Conservation (phyloP, 257 asterid species). For the Solanum habrochaites region DNA sequence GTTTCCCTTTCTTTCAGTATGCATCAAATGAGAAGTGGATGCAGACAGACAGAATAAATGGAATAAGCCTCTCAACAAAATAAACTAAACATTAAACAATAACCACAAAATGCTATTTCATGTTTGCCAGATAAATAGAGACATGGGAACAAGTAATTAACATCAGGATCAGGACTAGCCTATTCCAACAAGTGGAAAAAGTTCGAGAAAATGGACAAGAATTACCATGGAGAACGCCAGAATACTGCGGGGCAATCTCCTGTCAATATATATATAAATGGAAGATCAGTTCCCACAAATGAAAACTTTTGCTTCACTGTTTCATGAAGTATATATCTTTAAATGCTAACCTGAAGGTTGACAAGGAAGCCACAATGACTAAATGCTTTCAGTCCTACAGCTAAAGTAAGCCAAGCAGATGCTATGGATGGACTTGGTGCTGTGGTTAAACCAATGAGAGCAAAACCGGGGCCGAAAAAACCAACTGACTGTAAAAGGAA, state of each 20-base stretch:
- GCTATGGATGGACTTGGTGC: constrained; percentile 69
- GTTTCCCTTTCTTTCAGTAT: not conserved
- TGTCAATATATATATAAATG: constrained; percentile 19
- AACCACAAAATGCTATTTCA: not conserved
- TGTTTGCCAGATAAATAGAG: not conserved
- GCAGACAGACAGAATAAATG: not conserved
- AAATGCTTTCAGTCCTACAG: constrained; percentile 91
- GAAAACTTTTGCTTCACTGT: constrained; percentile 1
- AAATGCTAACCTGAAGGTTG: constrained; percentile 69
- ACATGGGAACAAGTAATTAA: not conserved
- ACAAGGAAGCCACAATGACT: constrained; percentile 98
- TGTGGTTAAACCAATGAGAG: constrained; percentile 70
- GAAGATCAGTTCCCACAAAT: constrained; percentile 8
- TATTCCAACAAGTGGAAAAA: not conserved
- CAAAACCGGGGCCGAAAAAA: constrained; percentile 67
- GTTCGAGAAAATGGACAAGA: not conserved
- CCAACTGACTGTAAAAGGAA: constrained; percentile 63
- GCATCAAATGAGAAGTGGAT: not conserved
- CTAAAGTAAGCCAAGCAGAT: constrained; percentile 91
- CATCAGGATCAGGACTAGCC: not conserved
- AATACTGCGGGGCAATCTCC: constrained; percentile 92
- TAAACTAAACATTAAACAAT: not conserved
- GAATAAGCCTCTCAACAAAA: not conserved
- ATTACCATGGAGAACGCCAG: constrained; percentile 93
- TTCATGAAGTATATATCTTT: constrained; percentile 1